Base-by-base conservation (phyloP, 306 rosid genomes). In the Pyrus betulifolia region DNA sequence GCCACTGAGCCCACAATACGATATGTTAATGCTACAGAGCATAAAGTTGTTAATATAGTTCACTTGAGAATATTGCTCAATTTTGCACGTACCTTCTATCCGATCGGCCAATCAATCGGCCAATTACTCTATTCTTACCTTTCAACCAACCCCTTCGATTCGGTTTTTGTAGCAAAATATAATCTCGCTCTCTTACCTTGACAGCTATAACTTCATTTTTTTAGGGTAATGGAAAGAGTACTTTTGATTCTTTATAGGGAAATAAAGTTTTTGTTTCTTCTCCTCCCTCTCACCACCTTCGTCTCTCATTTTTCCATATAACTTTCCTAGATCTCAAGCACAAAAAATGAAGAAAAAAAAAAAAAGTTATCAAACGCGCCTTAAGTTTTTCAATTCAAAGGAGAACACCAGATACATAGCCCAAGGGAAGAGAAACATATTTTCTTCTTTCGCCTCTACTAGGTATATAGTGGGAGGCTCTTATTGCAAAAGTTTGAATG, bases 381-480 rank as follows among this genome's bases (percentile, higher is more conserved):
- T 18, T 15, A 14, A 49, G 17, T 4, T 15, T 49, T 49, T 49
- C 21, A 49, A 15, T 49, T 49, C 55, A 17, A 15, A 49, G 8
- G 21, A 49, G 55, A 49, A 49, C 55, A 17, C 55, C 21, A 49
- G 55, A 15, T 49, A 49, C 21, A 17, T 49, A 49, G 8, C 55
- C 55, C 21, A 49, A 49, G 21, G 21, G 55, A 49, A 49, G 55
- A 49, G 8, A 49, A 49, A 17, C 18, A 6, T 15, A 10, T 19
- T 33, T 40, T 74, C 54, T 52, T 72, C 21, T 18, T 45, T 66
- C 5, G 30, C 70, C 21, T n/a, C 18, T 71, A 33, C 55, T 73
- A 4, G 19, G 58, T 30, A 45, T 63, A 73, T 71, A 75, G 74
- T 69, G 78, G 72, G 69, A 61, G 19, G 68, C 63, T 58, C 63